These are phyloP conservation scores for Talaromyces proteolyticus DNA, from an alignment of 495 filamentous ascomycete genomes.

Conservation along the genomic window DNA sequence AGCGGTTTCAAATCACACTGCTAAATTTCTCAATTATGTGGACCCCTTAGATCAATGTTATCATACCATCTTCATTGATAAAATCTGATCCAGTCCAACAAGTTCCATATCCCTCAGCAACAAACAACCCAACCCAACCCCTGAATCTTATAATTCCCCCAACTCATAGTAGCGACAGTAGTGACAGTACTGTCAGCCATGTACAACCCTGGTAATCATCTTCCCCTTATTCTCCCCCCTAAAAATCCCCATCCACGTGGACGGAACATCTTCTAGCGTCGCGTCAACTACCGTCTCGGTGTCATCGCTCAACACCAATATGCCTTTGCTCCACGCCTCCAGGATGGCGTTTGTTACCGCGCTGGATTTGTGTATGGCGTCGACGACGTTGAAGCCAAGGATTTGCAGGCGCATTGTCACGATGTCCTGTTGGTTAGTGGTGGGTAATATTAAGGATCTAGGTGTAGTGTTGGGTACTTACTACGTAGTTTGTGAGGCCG, in stretches of 20 bases:
- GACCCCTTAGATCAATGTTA: no score
- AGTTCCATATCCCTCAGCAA: no score
- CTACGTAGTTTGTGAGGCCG: conserved; percentile 42
- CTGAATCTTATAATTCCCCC: no score
- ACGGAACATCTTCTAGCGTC: conserved; percentile 43
- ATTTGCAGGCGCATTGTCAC: conserved; percentile 45
- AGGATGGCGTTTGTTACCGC: conserved; percentile 39
- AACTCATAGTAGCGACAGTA: no score
- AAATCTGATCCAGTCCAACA: no score
- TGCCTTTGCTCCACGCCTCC: conserved; percentile 47
- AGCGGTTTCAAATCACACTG: no score
- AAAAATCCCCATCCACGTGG: conserved; percentile 44
- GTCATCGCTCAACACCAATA: conserved; percentile 38
- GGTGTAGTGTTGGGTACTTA: background rate
- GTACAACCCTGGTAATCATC: conserved; percentile 33
- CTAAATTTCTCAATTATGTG: no score
- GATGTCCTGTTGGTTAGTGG: conserved; percentile 23
- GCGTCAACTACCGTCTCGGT: conserved; percentile 52
- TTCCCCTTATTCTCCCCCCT: conserved; percentile 52
- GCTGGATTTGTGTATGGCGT: conserved; percentile 35
- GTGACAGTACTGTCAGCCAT: no score
- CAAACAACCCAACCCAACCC: no score
- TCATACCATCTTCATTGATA: no score
- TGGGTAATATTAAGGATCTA: background rate
- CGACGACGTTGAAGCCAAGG: conserved; percentile 58